Base-by-base conservation (phyloP, 345 rosid genomes). In the Gossypium stocksii region DNA sequence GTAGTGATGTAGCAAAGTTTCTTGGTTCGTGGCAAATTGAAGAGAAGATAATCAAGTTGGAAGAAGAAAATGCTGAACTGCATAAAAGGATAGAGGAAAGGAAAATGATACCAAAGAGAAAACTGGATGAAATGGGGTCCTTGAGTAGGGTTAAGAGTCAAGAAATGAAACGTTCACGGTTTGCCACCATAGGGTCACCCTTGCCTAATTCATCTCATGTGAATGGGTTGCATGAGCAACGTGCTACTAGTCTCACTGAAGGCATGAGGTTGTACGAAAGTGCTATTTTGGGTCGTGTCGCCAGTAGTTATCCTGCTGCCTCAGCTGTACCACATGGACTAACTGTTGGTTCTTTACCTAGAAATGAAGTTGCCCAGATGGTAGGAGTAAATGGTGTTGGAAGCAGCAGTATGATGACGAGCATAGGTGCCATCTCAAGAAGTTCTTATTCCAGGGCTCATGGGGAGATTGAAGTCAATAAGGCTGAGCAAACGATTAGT, bases 1-100 rank as follows among this genome's bases (percentile, higher is more conserved):
- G 82, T 53, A 77, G 83, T 52, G 94, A 91, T 70, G 85, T 88
- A 4, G 61, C 70, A 16, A 82, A 81, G 80, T 73, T 82, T 70
- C 75, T 87, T 76, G 86, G 89, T 60, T 91, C 77, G 34, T 88
- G 87, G 86, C 85, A 88, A 70, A 70, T 89, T 54, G 78, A 83
- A 77, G 93, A 88, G 61, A 80, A 77, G 80, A 85, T 86, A 19
- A 22, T 46, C 17, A 78, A 80, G 78, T 80, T 91, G 74, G 89
- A 88, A 81, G 84, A 85, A 80, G 89, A 91, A 22, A 82, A 63
- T 79, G 73, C 73, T 71, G 83, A 85, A 53, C 84, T 89, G 15
- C 72, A 76, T 63, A 83, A 74, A 80, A 81, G 77, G 68, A 74
- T 66, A 14, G 79, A 80, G 51, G 85, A 83, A n/a, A 81, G 72